phyloP scores from a whole-genome alignment of 2,329 filamentous ascomycete species.

The Dactylellina haptotyla region DNA sequence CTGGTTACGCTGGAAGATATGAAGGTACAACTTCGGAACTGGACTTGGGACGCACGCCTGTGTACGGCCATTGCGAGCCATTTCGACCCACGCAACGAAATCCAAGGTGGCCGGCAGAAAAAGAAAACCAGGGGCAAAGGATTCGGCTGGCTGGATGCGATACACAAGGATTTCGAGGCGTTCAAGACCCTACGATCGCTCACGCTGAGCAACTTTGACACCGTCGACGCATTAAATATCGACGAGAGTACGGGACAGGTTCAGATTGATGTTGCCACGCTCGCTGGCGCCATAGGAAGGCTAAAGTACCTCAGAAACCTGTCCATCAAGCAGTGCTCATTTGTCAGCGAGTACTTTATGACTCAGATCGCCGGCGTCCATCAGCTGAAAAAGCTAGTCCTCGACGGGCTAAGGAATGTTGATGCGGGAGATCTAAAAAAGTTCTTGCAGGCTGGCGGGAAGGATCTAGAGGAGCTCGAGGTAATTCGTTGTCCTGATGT shows the following conservation, averaged over 20 bases:
- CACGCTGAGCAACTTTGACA: conserved; percentile 26
- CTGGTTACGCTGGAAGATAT: conserved; percentile 14
- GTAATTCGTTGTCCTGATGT: conserved; percentile 24
- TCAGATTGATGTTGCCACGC: conserved; percentile 18
- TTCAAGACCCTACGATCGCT: conserved; percentile 33
- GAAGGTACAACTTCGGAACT: conserved; percentile 12
- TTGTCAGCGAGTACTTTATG: conserved; percentile 42
- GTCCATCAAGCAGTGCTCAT: conserved; percentile 13
- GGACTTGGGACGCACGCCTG: conserved; percentile 36
- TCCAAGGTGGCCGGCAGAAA: background rate
- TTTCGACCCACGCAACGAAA: conserved; percentile 8
- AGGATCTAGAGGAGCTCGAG: conserved; percentile 36
- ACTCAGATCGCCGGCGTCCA: conserved; percentile 31
- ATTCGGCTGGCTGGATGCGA: conserved; percentile 36
- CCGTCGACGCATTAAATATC: background rate
- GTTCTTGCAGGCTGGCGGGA: conserved; percentile 25
- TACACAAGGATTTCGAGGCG: conserved; percentile 28
- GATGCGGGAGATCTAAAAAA: conserved; percentile 14
- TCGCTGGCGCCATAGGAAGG: conserved; percentile 29
- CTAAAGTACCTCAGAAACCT: conserved; percentile 43
- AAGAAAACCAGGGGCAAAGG: conserved; percentile 7
- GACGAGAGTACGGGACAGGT: conserved; percentile 2
- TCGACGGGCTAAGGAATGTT: conserved; percentile 12
- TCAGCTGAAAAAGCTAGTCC: conserved; percentile 16
- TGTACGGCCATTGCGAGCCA: conserved; percentile 18